A percentile compares a stretch with the other conserved stretches of the same genome.
These are phyloP conservation scores for Globisporangium sylvaticum DNA, from an alignment of 352 stramenopile species.

Conservation along the genomic window DNA sequence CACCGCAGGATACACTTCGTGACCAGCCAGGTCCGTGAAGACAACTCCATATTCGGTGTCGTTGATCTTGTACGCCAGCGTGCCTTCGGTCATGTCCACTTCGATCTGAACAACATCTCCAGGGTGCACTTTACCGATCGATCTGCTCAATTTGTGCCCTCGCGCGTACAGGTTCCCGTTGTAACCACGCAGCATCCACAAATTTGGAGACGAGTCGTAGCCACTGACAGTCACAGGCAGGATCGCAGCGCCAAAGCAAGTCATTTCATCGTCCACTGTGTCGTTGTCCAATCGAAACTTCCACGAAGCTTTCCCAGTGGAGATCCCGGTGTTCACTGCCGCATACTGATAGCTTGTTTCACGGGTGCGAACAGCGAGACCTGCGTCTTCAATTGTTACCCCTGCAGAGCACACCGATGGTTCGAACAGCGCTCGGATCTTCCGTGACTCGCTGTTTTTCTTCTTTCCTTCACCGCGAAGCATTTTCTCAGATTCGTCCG, in stretches of 20 bases:
- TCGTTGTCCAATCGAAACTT: constrained; percentile 87
- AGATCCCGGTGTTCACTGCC: constrained; percentile 75
- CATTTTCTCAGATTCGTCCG: constrained; percentile 35
- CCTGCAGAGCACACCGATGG: constrained; percentile 71
- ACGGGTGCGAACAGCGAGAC: constrained; percentile 65
- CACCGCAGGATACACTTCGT: constrained; percentile 84
- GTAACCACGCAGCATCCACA: constrained; percentile 92
- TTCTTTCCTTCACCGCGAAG: constrained; percentile 36
- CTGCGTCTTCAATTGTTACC: constrained; percentile 74
- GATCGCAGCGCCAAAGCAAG: constrained; percentile 88
- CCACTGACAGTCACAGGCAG: constrained; percentile 84
- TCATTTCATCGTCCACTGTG: constrained; percentile 90
- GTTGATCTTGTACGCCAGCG: constrained; percentile 88
- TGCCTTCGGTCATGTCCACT: constrained; percentile 86
- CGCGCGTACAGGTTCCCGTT: constrained; percentile 90
- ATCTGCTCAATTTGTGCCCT: constrained; percentile 80
- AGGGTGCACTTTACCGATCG: constrained; percentile 87
- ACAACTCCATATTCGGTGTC: constrained; percentile 84
- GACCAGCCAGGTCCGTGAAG: constrained; percentile 76
- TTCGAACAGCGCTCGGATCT: constrained; percentile 76
- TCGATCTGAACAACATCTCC: constrained; percentile 86
- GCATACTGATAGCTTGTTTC: constrained; percentile 89
- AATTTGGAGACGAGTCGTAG: constrained; percentile 87
- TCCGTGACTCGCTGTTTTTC: constrained; percentile 53
- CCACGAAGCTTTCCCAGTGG: constrained; percentile 78